Evolutionary conservation across 2,329 filamentous ascomycete species (phyloP), one percentile per base, ranked within the genome.

Genomic region (Parastagonospora avenae): DNA sequence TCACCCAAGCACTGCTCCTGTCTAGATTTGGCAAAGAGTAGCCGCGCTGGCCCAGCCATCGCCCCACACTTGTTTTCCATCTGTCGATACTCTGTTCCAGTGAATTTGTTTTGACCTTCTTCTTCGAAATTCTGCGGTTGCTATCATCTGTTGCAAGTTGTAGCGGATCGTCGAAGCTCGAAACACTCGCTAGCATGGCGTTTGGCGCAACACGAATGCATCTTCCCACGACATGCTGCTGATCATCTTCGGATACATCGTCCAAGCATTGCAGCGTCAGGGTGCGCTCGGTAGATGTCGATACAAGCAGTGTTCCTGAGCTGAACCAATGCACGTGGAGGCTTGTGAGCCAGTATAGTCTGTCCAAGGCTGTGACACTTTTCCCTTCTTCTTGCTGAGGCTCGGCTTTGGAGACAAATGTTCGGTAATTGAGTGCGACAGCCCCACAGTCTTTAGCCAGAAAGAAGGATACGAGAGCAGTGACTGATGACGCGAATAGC

Each of bases 351-450:
- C 65, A 65, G 48, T 59, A 52, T 2, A 57, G 51, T 11, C 42
- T 12, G 19, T 36, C 46, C 41, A 36, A 31, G 28, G 11, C 33
- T 15, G 11, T 51, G 44, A 53, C 50, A 42, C 44, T 19, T 4
- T 47, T 46, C 10, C 52, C 49, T 19, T 52, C 10, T 7, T 58
- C 39, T 33, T 55, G 43, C 16, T 39, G 50, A 36, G 37, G n/a
- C 46, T 44, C 31, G 29, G 63, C 56, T 44, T 59, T 63, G 32
- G 70, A 67, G 36, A 70, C 42, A 32, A 75, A 70, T 39, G 72
- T 74, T 35, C 73, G 66, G 50, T 67, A 70, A 49, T 75, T 74
- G 35, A 75, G 56, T 19, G 71, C 67, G 50, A 70, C 58, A 19
- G 66, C 63, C 28, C 60, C 54, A 40, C 69, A 63, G 46, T 72